Evolutionary conservation across 2,329 filamentous ascomycete genomes (phyloP).

Genomic region (Xylaria multiplex): DNA sequence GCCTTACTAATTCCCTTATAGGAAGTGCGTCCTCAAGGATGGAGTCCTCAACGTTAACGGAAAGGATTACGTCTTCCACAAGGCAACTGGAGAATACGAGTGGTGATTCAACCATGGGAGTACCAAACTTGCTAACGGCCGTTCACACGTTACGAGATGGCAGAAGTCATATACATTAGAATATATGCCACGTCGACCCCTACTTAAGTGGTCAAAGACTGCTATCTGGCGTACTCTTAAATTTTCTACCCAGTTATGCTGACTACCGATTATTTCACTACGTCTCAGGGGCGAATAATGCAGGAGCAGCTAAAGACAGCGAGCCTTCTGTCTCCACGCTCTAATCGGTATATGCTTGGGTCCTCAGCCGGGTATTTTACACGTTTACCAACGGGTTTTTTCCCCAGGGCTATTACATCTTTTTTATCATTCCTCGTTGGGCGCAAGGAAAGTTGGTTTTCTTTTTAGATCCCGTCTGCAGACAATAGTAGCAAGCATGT

Average conservation of each 20-base stretch:
- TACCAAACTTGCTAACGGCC: not conserved
- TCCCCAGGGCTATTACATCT: not conserved
- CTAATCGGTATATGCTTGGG: slow-evolving; percentile 8
- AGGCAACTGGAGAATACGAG: slow-evolving; percentile 96
- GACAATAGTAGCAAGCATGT: slow-evolving; percentile 12
- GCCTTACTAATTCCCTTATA: slow-evolving; percentile 45
- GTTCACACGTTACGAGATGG: not conserved
- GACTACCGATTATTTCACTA: too few species aligned
- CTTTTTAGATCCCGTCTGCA: slow-evolving; percentile 17
- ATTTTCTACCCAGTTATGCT: too few species aligned
- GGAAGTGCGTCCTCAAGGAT: slow-evolving; percentile 98
- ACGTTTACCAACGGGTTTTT: not conserved
- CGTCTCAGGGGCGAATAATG: not conserved
- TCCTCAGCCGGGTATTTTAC: not conserved
- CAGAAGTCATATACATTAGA: not conserved
- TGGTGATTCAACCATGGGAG: slow-evolving; percentile 69
- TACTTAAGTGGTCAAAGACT: not conserved
- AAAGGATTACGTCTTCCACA: slow-evolving; percentile 98
- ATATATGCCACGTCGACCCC: not conserved
- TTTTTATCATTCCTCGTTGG: not conserved
- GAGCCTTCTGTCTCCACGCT: not conserved
- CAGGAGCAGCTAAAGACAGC: not conserved
- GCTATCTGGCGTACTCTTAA: not conserved
- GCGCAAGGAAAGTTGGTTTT: slow-evolving; percentile 17
- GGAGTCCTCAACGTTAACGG: slow-evolving; percentile 92